Conservation (phyloP, 257 asterid species). For the Jasminum sambac region DNA sequence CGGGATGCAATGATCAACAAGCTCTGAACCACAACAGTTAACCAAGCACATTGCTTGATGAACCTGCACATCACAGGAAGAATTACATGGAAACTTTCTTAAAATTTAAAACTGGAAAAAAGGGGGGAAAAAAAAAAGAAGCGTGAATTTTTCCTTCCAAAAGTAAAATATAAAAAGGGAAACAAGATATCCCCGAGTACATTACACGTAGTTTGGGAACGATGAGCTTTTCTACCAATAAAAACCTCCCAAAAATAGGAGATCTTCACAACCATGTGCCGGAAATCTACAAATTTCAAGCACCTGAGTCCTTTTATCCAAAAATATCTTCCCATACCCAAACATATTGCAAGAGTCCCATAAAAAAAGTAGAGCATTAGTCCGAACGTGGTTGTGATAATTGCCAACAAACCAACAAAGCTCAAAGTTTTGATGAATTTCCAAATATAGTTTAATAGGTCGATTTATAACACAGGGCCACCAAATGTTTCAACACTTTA, state of each 20-base stretch:
- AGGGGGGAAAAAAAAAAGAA: too few species aligned
- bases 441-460: neutral
- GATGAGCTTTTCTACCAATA: neutral
- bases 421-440: neutral
- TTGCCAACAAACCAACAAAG: neutral
- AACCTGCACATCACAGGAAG: constrained; percentile 47
- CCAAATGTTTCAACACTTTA: too few species aligned
- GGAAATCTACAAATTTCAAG: neutral
- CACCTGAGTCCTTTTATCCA: neutral
- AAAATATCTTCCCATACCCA: neutral
- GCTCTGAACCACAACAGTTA: constrained; percentile 71
- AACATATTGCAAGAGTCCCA: neutral
- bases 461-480: too few species aligned
- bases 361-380: neutral
- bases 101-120: neutral
- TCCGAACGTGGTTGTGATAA: neutral
- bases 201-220: neutral
- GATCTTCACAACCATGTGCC: neutral
- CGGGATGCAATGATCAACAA: constrained; percentile 90
- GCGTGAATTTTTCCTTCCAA: neutral
- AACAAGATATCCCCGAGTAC: too few species aligned
- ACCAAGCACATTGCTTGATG: constrained; percentile 73
- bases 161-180: too few species aligned
- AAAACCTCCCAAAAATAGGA: neutral
- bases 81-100: neutral